A percentile compares a stretch with the other conserved stretches of the same genome.
phyloP scores from a whole-genome alignment of 129 eudicot genomes.

The carrot (Daucus carota) region DH1_v3.0 NC_030383.2:8107001-8107500 shows the following conservation, averaged over 20 bases:
- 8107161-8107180: slow-evolving; percentile 65
- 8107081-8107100: slow-evolving; percentile 56
- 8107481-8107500: too few relatives aligned
- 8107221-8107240: slow-evolving; percentile 32
- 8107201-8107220: slow-evolving; percentile 29
- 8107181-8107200: slow-evolving; percentile 73
- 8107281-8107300: too few relatives aligned
- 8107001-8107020: slow-evolving; percentile 24
- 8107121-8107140: slow-evolving; percentile 70
- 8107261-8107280: not conserved
- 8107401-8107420: too few relatives aligned
- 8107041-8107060: slow-evolving; percentile 44
- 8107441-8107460: too few relatives aligned
- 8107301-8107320: not conserved
- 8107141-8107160: slow-evolving; percentile 74
- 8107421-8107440: too few relatives aligned
- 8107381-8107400: too few relatives aligned
- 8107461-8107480: too few relatives aligned
- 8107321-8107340: not conserved
- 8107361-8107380: too few relatives aligned
- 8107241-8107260: slow-evolving; percentile 1
- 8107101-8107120: slow-evolving; percentile 78
- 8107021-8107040: slow-evolving; percentile 34
- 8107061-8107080: slow-evolving; percentile 26
- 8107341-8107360: too few relatives aligned